Evolutionary conservation across 2,329 filamentous ascomycete genomes (phyloP).

Genomic region (Penicillium sp.): DNA sequence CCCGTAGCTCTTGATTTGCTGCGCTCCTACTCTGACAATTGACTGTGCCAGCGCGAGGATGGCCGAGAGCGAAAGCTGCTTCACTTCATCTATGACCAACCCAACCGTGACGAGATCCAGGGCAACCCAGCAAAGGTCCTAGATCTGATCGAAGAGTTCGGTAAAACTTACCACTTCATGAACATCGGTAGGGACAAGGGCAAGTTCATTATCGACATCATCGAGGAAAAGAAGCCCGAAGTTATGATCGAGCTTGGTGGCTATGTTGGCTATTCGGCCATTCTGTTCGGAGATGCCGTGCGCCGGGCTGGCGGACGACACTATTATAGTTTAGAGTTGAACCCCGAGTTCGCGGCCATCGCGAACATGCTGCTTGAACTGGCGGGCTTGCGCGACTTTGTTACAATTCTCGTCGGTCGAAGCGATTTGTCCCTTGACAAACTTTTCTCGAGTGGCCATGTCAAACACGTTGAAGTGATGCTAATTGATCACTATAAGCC

Average conservation of each 20-base stretch:
- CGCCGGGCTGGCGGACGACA: conserved; percentile 54
- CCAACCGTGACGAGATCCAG: conserved; percentile 54
- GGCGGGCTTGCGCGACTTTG: conserved; percentile 61
- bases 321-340: conserved; percentile 65
- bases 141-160: conserved; percentile 62
- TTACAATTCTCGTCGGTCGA: conserved; percentile 61
- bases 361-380: conserved; percentile 60
- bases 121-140: conserved; percentile 58
- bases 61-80: conserved; percentile 66
- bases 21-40: too few relatives aligned
- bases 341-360: conserved; percentile 64
- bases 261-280: conserved; percentile 72
- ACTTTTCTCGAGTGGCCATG: too few relatives aligned
- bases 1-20: too few relatives aligned
- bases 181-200: conserved; percentile 71
- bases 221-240: conserved; percentile 56
- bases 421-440: conserved; percentile 58
- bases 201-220: conserved; percentile 59
- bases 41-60: too few relatives aligned
- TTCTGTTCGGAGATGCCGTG: conserved; percentile 62
- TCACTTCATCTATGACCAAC: conserved; percentile 57
- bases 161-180: conserved; percentile 62
- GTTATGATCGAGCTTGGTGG: conserved; percentile 71
- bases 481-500: conserved; percentile 77
- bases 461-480: too few relatives aligned